Percentiles rank a stretch among this genome's conserved stretches.
Evolutionary conservation across 345 rosid genomes (phyloP).

Genomic region (Pistacia integerrima): DNA sequence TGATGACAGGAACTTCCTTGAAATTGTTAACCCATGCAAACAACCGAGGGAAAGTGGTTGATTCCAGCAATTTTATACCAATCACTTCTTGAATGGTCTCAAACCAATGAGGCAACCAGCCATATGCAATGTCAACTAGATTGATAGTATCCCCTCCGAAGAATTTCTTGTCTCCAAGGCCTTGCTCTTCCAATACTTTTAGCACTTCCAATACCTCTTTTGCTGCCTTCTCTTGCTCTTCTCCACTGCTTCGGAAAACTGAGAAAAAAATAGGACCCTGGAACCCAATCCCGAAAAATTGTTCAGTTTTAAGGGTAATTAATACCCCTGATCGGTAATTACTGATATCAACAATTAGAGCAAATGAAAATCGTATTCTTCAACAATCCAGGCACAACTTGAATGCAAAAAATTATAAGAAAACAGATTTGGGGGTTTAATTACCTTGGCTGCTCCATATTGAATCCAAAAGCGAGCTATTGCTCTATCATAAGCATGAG

Average conservation of each 20-base stretch:
- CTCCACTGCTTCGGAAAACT: neutral
- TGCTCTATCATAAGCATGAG: constrained; percentile 13
- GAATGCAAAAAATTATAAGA: too few species aligned
- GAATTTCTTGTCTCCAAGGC: constrained; percentile 27
- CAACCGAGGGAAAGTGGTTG: constrained; percentile 20
- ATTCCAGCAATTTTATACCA: constrained; percentile 14
- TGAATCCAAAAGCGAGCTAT: constrained; percentile 24
- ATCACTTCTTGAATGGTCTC: constrained; percentile 12
- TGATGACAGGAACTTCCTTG: constrained; percentile 8
- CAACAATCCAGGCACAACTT: too few species aligned
- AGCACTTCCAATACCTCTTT: constrained; percentile 10
- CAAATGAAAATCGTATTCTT: too few species aligned
- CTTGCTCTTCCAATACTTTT: constrained; percentile 22
- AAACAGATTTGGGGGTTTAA: neutral
- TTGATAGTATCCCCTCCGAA: constrained; percentile 21
- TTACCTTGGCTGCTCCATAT: constrained; percentile 7
- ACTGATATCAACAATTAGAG: too few species aligned
- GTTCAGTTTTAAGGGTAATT: too few species aligned
- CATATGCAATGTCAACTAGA: constrained; percentile 22
- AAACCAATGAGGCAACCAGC: constrained; percentile 14
- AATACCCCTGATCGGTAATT: too few species aligned
- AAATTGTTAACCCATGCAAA: constrained; percentile 10
- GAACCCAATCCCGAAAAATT: neutral
- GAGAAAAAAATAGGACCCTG: neutral
- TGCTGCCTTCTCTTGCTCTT: constrained; percentile 15